Evolutionary conservation across 1,139 yeast species (phyloP), one percentile per base, ranked within the genome.

Genomic region (Wickerhamomyces sp.): DNA sequence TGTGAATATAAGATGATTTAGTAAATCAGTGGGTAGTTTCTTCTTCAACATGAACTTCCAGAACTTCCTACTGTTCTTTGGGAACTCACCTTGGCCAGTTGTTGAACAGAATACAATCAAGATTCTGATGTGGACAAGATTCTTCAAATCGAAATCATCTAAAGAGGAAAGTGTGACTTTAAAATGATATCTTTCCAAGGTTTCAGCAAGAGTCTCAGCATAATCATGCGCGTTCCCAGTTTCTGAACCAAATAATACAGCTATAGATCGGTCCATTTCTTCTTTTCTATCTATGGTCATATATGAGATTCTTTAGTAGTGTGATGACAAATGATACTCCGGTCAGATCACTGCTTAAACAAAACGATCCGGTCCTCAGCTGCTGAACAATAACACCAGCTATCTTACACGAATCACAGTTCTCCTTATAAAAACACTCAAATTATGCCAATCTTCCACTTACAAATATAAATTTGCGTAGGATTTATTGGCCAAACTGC

Each of bases 31-130:
- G 0, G 95, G 93, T 9, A 93, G 73, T 53, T 79, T 82, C 60
- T 75, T 79, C 58, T 78, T 78, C 49, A 89, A 75, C 52, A 93
- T 64, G 49, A 84, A 80, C 54, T 75, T 73, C 95, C 96, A 86
- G 52, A 91, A 78, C 46, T 73, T 73, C 51, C 73, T 71, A 2
- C 86, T 84, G 60, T 89, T 88, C 41, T 86, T 65, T 0, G 99
- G 99, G 32, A 93, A 64, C 53, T 86, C 97, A 15, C 99, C 99
- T 63, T 93, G 98, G 5, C 98, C 99, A 0, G 96, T 85, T 0
- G 99, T 93, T 1, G 97, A 83, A 59, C 95, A 85, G 7, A 93
- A 62, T 1, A 91, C 69, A 6, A 91, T 72, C 39, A 89, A 69
- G 39, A 73, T 69, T 35, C 68, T 61, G 37, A 77, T 75, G 41